Base-by-base conservation (phyloP, 73 alveolate genomes). In the Tetrahymena elliotti region DNA sequence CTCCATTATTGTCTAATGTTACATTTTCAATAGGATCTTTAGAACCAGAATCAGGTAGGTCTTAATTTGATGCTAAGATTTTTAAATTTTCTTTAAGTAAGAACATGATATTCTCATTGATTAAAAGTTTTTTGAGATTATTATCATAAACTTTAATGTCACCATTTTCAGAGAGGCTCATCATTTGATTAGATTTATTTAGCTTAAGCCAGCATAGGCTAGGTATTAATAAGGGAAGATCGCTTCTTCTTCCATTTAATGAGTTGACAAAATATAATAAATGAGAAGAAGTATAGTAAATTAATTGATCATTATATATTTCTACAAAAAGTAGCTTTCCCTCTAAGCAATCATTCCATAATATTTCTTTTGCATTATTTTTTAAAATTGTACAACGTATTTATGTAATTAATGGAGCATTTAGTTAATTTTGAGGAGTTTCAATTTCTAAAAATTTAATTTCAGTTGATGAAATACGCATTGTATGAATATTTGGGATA, bases 301-400 rank as follows among this genome's bases (percentile, higher is more conserved):
- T 52, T 35, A 94, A 52, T 18, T 38, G 35, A 83, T 94, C 95
- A 18, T 94, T 93, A 84, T 20, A 68, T 83, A 39, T 47, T 84
- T 39, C 35, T 31, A 94, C 83, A 33, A 35, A 37, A 13, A 53
- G 68, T 33, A 94, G 68, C 37, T 94, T 84, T 16, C 96, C 96
- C 36, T 94, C 96, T 35, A 94, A 88, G 53, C 93, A 94, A 35
- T 94, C 96, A 47, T 37, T 94, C 96, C 96, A 94, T 24, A 39
- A 31, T 47, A 93, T 68, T n/a, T 68, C 88, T 68, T 68, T 68
- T n/a, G 88, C 88, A 68, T 68, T 68, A 24, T 68, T 68, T 68
- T 68, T 68, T 31, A 68, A 68, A 31, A 68, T 68, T 7, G 88
- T 68, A 31, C 88, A 68, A 31, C 88, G 88, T 22, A 68, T 68